These are phyloP conservation scores for Proliferodiscus dingleyae DNA, from an alignment of 2,329 filamentous ascomycete species.

Conservation along the genomic window DNA sequence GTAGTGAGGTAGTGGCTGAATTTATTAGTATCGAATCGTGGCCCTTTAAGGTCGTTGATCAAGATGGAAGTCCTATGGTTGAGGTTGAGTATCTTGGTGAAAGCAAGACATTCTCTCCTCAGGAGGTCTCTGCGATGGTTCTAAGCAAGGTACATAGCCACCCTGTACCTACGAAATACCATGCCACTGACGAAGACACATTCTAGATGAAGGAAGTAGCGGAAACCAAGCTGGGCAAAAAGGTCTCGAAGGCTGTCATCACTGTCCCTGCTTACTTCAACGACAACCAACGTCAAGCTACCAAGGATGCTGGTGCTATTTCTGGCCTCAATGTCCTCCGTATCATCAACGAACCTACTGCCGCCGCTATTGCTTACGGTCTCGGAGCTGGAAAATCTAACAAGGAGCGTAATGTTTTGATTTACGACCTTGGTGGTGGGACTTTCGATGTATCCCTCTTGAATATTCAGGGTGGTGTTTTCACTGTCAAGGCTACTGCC, in stretches of 20 bases:
- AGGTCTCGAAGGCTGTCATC: conserved; percentile 98
- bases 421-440: conserved; percentile 99
- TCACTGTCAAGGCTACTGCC: conserved; percentile 97
- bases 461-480: conserved; percentile 98
- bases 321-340: conserved; percentile 96
- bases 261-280: conserved; percentile 99
- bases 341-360: conserved; percentile 99
- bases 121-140: conserved; percentile 99
- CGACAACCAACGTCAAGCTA: conserved; percentile 99
- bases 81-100: conserved; percentile 94
- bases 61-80: conserved; percentile 82
- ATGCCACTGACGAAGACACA: conserved; percentile 1
- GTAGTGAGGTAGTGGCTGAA: no score
- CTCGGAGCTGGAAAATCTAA: conserved; percentile 90
- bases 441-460: conserved; percentile 99
- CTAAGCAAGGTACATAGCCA: conserved; percentile 73
- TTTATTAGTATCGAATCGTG: conserved; percentile 94
- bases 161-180: neutral
- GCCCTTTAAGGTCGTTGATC: conserved; percentile 97
- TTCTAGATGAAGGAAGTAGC: conserved; percentile 97
- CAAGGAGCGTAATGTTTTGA: conserved; percentile 98
- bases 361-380: conserved; percentile 97
- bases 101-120: conserved; percentile 92
- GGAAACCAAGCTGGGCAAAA: conserved; percentile 97
- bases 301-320: conserved; percentile 98